phyloP scores from a whole-genome alignment of 331 rosid species.

The Erythrophleum ivorense region DNA sequence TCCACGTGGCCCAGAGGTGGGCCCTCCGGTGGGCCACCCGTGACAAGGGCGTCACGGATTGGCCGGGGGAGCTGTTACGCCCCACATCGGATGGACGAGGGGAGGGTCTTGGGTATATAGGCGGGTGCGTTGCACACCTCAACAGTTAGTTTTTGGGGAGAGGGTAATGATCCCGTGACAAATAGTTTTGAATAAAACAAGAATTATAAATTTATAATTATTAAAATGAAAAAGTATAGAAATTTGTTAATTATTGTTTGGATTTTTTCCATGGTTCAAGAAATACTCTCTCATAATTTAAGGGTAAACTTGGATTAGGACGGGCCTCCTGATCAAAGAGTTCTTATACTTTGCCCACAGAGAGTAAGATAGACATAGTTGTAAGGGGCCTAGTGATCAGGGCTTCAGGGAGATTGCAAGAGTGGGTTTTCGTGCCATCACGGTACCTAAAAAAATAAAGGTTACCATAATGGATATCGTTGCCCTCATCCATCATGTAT shows the following conservation, averaged over 20 bases:
- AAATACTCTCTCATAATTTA: slow-evolving; percentile 20
- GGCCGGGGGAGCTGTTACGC: no score
- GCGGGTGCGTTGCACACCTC: no score
- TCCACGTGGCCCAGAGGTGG: no score
- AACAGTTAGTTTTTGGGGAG: no score
- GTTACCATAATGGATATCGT: neutral
- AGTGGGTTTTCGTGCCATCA: neutral
- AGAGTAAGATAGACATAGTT: neutral
- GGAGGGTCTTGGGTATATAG: no score
- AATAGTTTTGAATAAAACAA: neutral
- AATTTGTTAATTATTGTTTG: neutral
- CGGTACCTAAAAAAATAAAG: neutral
- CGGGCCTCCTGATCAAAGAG: slow-evolving; percentile 4
- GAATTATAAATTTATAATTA: neutral
- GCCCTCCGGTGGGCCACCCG: no score
- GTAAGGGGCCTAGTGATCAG: neutral
- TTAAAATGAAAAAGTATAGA: neutral
- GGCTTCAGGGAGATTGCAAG: neutral
- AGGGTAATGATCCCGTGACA: no score
- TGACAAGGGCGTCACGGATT: no score
- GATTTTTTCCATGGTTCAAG: neutral
- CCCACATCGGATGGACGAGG: no score
- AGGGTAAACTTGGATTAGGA: slow-evolving; percentile 10
- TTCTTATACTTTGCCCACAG: neutral
- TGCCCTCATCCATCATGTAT: neutral